Conservation (phyloP, 2,329 filamentous ascomycete species). For the Graphiopsis chlorocephala region DNA sequence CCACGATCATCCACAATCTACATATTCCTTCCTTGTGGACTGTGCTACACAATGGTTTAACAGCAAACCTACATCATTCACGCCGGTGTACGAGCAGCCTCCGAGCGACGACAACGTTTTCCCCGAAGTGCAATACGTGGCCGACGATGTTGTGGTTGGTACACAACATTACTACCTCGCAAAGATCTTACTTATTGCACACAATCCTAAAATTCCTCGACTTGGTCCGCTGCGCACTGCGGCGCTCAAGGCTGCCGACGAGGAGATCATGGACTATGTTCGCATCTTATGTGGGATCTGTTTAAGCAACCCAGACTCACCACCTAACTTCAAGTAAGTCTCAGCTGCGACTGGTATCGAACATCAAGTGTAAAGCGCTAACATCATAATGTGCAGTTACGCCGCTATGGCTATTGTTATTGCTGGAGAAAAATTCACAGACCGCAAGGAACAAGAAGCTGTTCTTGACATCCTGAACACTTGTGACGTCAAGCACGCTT, state of each 20-base stretch:
- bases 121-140: constrained; percentile 58
- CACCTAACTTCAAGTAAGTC: constrained; percentile 51
- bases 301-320: constrained; percentile 54
- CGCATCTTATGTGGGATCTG: constrained; percentile 59
- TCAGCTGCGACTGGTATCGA: no score
- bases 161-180: constrained; percentile 60
- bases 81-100: constrained; percentile 52
- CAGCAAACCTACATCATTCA: constrained; percentile 51
- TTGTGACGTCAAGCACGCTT: constrained; percentile 52
- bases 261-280: constrained; percentile 48
- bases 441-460: constrained; percentile 48
- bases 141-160: constrained; percentile 58
- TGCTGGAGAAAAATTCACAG: constrained; percentile 50
- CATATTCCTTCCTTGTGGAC: constrained; percentile 47
- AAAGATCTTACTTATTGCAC: constrained; percentile 55
- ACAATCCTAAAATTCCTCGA: constrained; percentile 54
- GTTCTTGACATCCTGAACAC: constrained; percentile 47
- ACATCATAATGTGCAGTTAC: constrained; percentile 12
- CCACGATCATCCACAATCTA: constrained; percentile 29
- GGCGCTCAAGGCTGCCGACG: constrained; percentile 42
- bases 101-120: constrained; percentile 46
- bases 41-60: constrained; percentile 49
- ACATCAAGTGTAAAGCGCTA: not conserved
- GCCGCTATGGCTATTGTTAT: constrained; percentile 35
- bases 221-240: constrained; percentile 44